Base-by-base conservation (phyloP, 495 filamentous ascomycete genomes). In the Podospora pseudopauciseta region DNA sequence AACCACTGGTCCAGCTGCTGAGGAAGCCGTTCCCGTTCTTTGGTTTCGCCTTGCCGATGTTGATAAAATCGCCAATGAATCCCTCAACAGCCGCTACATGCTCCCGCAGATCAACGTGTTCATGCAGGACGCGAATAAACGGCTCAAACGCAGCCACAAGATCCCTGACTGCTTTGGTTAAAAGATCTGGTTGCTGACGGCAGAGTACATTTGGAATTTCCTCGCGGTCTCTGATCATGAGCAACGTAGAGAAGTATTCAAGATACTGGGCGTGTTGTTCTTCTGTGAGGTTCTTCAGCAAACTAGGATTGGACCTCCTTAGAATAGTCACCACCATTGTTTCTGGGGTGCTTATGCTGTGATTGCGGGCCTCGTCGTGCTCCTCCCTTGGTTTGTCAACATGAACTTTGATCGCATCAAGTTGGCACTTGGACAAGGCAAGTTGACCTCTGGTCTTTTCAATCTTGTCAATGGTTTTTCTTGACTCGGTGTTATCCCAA, bases 21-120 rank as follows among this genome's bases (percentile, higher is more conserved):
- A 62, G 5, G 57, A 63, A 1, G 53, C 19, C n/a, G 26, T 60
- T 18, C 0, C 66, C 19, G 26, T 39, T 58, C 39, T 72, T 73
- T 28, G 60, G 18, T 60, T 77, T 80, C 0, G 72, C 73, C 65
- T 79, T 82, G 65, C 73, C 79, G 20, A 79, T 70, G 44, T 80
- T 81, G 74, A 91, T 85, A 62, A 90, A 81, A 63, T 90, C 88
- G 5, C 77, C 80, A 3, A 90, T 66, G 72, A 91, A 90, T 63
- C 68, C 75, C 72, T 91, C 83, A 0, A 82, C 72, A 27, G 89
- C 85, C 30, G 77, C 78, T 0, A 91, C 68, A 34, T 88, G 86
- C 23, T 81, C 85, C 49, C 83, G 84, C 28, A 91, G 80, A 67
- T 91, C 87, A 7, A 90, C 82, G 4, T 85, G 84, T 61, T 90